Evolutionary conservation across 768 basidiomycete genomes (phyloP).

Genomic region (Basidioascus undulatus): DNA sequence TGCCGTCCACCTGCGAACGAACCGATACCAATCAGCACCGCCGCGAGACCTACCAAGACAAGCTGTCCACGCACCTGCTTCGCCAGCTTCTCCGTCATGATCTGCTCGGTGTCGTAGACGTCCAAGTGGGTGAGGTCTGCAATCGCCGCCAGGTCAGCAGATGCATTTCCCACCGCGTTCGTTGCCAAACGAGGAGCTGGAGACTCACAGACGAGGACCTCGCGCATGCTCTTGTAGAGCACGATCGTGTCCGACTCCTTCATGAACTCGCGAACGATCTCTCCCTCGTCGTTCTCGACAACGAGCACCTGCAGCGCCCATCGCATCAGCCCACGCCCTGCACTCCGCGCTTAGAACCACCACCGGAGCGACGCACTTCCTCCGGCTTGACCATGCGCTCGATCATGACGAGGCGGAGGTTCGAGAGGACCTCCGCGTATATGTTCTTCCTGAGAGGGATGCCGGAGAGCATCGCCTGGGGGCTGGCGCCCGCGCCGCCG

Average conservation of each 20-base stretch:
- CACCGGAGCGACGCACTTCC: conserved; percentile 32
- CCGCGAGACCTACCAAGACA: background rate
- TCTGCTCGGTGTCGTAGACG: conserved; percentile 83
- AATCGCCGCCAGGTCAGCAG: too few species aligned
- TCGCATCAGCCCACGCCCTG: background rate
- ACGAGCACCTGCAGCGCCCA: conserved; percentile 48
- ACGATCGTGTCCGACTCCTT: conserved; percentile 95
- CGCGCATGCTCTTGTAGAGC: conserved; percentile 95
- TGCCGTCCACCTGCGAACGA: conserved; percentile 40
- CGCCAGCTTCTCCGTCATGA: conserved; percentile 84
- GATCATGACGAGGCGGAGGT: conserved; percentile 81
- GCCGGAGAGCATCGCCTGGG: conserved; percentile 15
- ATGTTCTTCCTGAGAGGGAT: conserved; percentile 64
- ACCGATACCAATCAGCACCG: background rate
- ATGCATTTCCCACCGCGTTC: too few species aligned
- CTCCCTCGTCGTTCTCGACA: conserved; percentile 97
- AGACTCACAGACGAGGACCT: conserved; percentile 88
- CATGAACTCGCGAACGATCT: conserved; percentile 84
- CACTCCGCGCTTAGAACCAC: background rate
- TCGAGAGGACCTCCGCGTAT: conserved; percentile 82
- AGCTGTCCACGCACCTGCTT: conserved; percentile 41
- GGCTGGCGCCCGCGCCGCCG: conserved; percentile 27
- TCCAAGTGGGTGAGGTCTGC: conserved; percentile 94
- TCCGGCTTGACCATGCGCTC: conserved; percentile 99
- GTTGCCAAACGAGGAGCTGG: too few species aligned